Evolutionary conservation across 768 basidiomycete species (phyloP), one percentile per base, ranked within the genome.

Genomic region (Serendipita sp.): DNA sequence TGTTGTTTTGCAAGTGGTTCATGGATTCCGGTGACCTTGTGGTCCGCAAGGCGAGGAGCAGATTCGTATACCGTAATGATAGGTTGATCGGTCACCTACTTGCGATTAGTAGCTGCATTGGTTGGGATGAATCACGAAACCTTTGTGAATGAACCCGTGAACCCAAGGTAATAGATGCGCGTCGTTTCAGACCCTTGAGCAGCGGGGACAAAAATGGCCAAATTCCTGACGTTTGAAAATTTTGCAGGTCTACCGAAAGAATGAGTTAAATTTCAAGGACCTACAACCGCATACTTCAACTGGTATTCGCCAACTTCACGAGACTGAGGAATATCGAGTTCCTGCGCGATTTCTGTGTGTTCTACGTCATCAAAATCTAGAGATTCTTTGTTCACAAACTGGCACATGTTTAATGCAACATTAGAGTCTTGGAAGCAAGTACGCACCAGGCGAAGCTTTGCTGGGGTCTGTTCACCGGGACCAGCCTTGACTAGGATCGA

Each of bases 31-130:
- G 82, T 83, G 53, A 91, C 86, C 73, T 90, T 91, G 67, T 95
- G 93, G 70, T 95, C 93, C 0, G 90, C 87, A 31, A 87, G 75
- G 66, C 91, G 92, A 7, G 93, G 88, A 66, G 88, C 86, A 0
- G 87, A 74, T 72, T 96, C 93, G 68, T 95, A 96, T 13, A 95
- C 83, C 0, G 90, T 85, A 62, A 94, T 80, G 42, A 90, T 79
- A 0, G 92, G 89, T 64, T 84, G 81, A 58, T 76, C 75, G 68
- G 31, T 45, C 2, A 42, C 42, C 22, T n/a, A 48, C 5, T 44
- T 41, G 30, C 48, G 31, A 2, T 16, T 51, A 22, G 14, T 33
- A n/a, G 14, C 26, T 9, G 9, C 16, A 17, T 1, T 17, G 31
- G 14, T 1, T 30, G 44, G 34, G 45, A 64, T 31, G 38, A n/a